Evolutionary conservation across 129 eudicot genomes (phyloP).

Genomic region (Centella asiatica): DNA sequence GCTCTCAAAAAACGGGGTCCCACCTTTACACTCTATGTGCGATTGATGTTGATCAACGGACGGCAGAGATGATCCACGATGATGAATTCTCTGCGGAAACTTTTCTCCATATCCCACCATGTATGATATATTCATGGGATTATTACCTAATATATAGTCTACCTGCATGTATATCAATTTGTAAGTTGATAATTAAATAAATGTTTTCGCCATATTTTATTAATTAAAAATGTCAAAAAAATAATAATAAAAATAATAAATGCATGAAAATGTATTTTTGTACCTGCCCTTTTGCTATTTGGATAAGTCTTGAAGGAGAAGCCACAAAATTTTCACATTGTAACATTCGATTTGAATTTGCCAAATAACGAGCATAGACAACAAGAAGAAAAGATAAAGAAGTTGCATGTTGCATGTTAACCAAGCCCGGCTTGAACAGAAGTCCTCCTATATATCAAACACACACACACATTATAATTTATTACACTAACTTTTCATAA

Average conservation of each 20-base stretch:
- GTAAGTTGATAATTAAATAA: neutral
- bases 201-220: too few species aligned
- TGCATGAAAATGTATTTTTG: neutral
- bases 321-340: slow-evolving; percentile 31
- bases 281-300: slow-evolving; percentile 37
- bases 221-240: too few species aligned
- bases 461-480: neutral
- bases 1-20: slow-evolving; percentile 19
- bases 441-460: slow-evolving; percentile 34
- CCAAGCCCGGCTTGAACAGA: slow-evolving; percentile 28
- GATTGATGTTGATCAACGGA: slow-evolving; percentile 17
- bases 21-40: slow-evolving; percentile 27
- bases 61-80: slow-evolving; percentile 44
- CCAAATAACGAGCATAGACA: slow-evolving; percentile 34
- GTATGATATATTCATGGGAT: slow-evolving; percentile 44
- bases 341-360: slow-evolving; percentile 16
- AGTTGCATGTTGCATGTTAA: slow-evolving; percentile 39
- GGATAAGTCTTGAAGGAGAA: slow-evolving; percentile 29
- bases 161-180: slow-evolving; percentile 14
- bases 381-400: slow-evolving; percentile 35
- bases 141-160: slow-evolving; percentile 42
- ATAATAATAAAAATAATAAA: too few species aligned
- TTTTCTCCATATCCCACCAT: slow-evolving; percentile 57
- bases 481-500: neutral
- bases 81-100: slow-evolving; percentile 44